Base-by-base conservation (phyloP, 805 yeast genomes). In the Hanseniaspora occidentalis region DNA sequence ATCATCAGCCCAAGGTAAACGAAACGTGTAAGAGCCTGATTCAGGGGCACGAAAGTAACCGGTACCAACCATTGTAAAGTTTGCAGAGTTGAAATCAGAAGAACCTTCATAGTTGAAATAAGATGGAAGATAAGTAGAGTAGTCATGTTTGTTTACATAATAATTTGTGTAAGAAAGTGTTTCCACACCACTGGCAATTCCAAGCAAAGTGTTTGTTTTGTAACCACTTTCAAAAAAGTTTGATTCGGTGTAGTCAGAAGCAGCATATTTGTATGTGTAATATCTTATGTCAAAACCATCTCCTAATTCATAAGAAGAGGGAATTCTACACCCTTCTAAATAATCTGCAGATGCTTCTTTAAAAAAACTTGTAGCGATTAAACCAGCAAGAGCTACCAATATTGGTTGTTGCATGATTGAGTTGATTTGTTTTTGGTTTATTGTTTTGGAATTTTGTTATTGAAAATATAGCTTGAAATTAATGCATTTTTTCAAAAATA, bases 21-120 rank as follows among this genome's bases (percentile, higher is more conserved):
- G 23, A 40, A 61, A 50, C 0, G 43, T 40, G 37, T 60, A 61
- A 4, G 46, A 35, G 42, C 66, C 67, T n/a, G 57, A 44, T 10
- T 35, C 43, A 2, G 47, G 40, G 6, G 66, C 56, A 21, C 36
- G 26, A 45, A 50, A 50, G 40, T 50, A 56, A 25, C 57, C 57
- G 5, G 54, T 54, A 14, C 51, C 43, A 22, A 46, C 46, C 50
- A 58, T 44, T 21, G 53, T 41, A 22, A 48, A 50, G 36, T 52
- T 50, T 13, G 14, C 29, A 10, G 48, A 38, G 35, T 40, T 21
- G n/a, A n/a, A n/a, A 7, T 43, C 38, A 17, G 48, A 31, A 2
- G 31, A n/a, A 1, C 10, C 14, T 17, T 43, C 46, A 31, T 42
- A 47, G 31, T 47, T 43, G 31, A 42, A 47, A 34, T 40, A 40